Evolutionary conservation across 805 yeast species (phyloP), one percentile per base, ranked within the genome.

Genomic region (Candida boidinii): DNA sequence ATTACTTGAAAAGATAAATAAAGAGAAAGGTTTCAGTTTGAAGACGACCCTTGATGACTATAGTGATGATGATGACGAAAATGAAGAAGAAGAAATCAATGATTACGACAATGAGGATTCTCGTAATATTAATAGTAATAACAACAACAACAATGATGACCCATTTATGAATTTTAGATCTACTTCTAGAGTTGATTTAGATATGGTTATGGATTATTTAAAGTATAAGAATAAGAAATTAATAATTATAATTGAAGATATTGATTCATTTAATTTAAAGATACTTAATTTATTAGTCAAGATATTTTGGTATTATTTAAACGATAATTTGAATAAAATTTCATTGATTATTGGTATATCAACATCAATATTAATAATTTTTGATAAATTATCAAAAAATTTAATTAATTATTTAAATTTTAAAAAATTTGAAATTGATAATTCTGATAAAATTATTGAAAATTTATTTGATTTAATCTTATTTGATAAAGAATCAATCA

Each of bases 351-450:
- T 59, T 29, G 62, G 62, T 10, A 44, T 59, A 7, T 49, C 61
- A 0, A 56, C 62, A 1, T 58, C 62, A 9, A 43, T 53, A 16
- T 45, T 43, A n/a, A 48, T 56, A 10, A 57, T 58, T 38, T 46
- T 53, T 28, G 63, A 59, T 24, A 57, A 52, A 31, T 39, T 58
- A 5, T 50, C 62, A 9, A 43, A 45, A 18, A 22, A 44, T 5
- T 31, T 48, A 1, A 35, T 51, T 17, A 45, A 43, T 11, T 33
- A 41, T 17, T 30, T 58, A n/a, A 39, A 44, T 7, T 46, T 52
- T 4, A 42, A 36, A 23, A 42, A 37, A 11, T 54, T 56, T 34
- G 43, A 51, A 20, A 36, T 56, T 27, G 58, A 54, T 36, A 51
- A 56, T 34, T 51, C 62, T 2, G 44, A 44, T 22, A 48, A 47